Base-by-base conservation (phyloP, 2,329 filamentous ascomycete genomes). In the Ascochyta clinopodiicola region DNA sequence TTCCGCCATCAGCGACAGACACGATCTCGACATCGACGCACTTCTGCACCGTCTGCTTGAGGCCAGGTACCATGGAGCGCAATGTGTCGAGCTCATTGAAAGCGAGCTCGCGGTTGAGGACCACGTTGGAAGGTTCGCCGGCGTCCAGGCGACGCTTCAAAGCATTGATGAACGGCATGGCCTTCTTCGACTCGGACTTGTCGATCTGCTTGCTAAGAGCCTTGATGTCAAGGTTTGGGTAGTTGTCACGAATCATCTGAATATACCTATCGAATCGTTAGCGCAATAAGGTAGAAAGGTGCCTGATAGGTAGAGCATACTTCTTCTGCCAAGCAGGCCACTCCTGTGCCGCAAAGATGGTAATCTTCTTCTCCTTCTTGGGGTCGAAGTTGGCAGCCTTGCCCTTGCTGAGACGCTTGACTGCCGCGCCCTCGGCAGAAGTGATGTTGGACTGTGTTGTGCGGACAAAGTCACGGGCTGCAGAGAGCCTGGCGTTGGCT, bases 161-260 rank as follows among this genome's bases (percentile, higher is more conserved):
- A 6, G 76, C 79, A 79, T 98, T 93, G 44, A 97, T 88, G 71
- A 97, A 98, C 0, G 95, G 95, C 94, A 98, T 98, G 2, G 92
- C 94, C 80, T 96, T 95, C 86, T 98, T 99, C 84, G 92, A 92
- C 78, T 96, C 91, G 71, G 92, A 82, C 81, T 96, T 96, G 65
- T 86, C 87, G 54, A 97, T 88, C 71, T 87, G 85, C 63, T 86
- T 87, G 68, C 87, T 90, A 42, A 97, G 81, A 52, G 86, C 86
- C 81, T 96, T 96, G 74, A 96, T 91, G 71, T 96, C 88, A 62
- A 90, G 87, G 61, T 69, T 64, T n/a, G 64, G 62, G 44, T 67
- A 69, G 15, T 67, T 62, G 36, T 60, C 57, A 39, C 62, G 66
- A 45, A 74, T 58, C 38, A 75, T 56, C 44, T 72, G 66, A 25